Conservation (phyloP, 352 stramenopile species). For the Pythium myriotylum region DNA sequence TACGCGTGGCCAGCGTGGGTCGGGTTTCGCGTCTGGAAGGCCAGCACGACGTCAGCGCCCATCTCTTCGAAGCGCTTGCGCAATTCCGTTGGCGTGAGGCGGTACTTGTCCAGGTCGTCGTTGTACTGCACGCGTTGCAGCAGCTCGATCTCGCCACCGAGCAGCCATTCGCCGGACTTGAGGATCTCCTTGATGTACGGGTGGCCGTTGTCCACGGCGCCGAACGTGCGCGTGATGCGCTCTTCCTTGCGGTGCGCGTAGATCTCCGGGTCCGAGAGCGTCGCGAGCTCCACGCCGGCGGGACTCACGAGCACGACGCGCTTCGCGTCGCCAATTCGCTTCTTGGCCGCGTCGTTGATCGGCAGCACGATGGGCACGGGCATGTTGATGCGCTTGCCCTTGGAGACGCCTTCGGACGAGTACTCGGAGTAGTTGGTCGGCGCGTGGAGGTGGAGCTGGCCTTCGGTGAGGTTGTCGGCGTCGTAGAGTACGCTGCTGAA, state of each 20-base stretch:
- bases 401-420: slow-evolving; percentile 74
- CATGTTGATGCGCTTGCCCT: slow-evolving; percentile 93
- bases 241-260: slow-evolving; percentile 98
- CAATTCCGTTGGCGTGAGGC: slow-evolving; percentile 93
- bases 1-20: slow-evolving; percentile 98
- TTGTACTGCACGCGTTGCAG: slow-evolving; percentile 96
- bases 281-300: slow-evolving; percentile 92
- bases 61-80: slow-evolving; percentile 94
- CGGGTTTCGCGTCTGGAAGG: slow-evolving; percentile 98
- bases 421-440: slow-evolving; percentile 95
- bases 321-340: slow-evolving; percentile 72
- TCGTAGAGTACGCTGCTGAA: slow-evolving; percentile 97
- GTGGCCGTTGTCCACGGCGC: slow-evolving; percentile 95
- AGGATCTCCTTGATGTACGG: slow-evolving; percentile 98
- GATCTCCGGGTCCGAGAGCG: slow-evolving; percentile 95
- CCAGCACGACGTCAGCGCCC: slow-evolving; percentile 96
- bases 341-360: slow-evolving; percentile 93
- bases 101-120: slow-evolving; percentile 96
- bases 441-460: slow-evolving; percentile 74
- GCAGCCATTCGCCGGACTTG: slow-evolving; percentile 93
- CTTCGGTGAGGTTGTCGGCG: slow-evolving; percentile 94
- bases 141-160: slow-evolving; percentile 96
- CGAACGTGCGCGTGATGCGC: slow-evolving; percentile 97
- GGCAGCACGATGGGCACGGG: slow-evolving; percentile 97
- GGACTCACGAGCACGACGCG: slow-evolving; percentile 94